Conservation (phyloP, 2,329 filamentous ascomycete species). For the Corynespora cassiicola region DNA sequence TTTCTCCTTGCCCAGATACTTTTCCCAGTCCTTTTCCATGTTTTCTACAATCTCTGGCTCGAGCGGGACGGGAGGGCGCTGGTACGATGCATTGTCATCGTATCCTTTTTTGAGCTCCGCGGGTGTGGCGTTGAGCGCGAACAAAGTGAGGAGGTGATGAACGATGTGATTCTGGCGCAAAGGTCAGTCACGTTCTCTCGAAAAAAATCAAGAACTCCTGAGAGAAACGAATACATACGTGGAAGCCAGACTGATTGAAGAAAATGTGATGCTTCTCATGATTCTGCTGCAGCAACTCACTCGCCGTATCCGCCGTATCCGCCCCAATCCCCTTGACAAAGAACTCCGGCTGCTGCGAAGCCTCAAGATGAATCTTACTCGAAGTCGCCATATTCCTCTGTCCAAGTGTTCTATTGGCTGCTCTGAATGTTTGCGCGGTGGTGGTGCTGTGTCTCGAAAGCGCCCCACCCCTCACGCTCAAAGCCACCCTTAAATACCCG, state of each 20-base stretch:
- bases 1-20: constrained; percentile 67
- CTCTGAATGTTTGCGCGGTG: constrained; percentile 2
- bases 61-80: constrained; percentile 60
- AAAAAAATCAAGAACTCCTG: neutral
- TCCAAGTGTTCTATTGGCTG: constrained; percentile 2
- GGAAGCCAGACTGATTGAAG: constrained; percentile 77
- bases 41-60: constrained; percentile 60
- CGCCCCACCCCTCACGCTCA: no score
- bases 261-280: constrained; percentile 78
- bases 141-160: constrained; percentile 79
- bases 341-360: constrained; percentile 54
- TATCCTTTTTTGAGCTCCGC: constrained; percentile 69
- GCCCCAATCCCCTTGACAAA: constrained; percentile 55
- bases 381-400: constrained; percentile 36
- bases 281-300: constrained; percentile 77
- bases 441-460: no score
- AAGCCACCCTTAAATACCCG: constrained; percentile 6
- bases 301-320: constrained; percentile 67
- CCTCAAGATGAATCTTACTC: constrained; percentile 50
- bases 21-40: constrained; percentile 63
- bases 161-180: constrained; percentile 73
- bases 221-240: constrained; percentile 53
- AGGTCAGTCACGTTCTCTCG: neutral
- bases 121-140: constrained; percentile 72
- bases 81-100: constrained; percentile 69